Conservation (phyloP, 2,329 filamentous ascomycete species). For the Calonectria honghensis region DNA sequence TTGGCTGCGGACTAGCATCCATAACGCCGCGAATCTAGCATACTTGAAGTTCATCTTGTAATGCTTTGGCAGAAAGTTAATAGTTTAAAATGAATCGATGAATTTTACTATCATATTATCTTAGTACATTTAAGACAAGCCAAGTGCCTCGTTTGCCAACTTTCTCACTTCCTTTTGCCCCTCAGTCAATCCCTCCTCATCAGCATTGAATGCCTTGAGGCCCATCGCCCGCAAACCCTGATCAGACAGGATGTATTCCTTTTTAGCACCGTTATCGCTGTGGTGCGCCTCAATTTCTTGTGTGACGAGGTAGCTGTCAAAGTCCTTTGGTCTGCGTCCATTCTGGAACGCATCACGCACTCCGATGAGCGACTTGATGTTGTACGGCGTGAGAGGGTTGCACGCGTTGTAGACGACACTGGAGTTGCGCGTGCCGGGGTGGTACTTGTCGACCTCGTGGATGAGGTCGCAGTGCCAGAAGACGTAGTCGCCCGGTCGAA, state of each 20-base stretch:
- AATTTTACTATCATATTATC: neutral
- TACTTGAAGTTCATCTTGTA: no score
- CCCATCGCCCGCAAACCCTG: conserved; percentile 17
- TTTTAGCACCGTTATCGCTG: neutral
- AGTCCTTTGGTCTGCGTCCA: conserved; percentile 1
- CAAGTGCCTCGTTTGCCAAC: neutral
- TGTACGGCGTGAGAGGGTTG: conserved; percentile 77
- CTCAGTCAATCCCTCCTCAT: conserved; percentile 7
- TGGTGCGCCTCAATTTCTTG: conserved; percentile 4
- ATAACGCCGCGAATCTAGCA: no score
- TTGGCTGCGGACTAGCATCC: no score
- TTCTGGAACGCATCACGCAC: conserved; percentile 17
- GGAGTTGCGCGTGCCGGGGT: conserved; percentile 80
- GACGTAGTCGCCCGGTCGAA: conserved; percentile 82
- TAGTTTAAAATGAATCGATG: neutral
- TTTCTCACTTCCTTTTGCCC: conserved; percentile 5
- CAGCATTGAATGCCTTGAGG: conserved; percentile 5
- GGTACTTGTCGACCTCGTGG: conserved; percentile 85
- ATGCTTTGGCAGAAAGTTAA: neutral
- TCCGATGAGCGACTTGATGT: conserved; percentile 6
- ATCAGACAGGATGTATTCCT: conserved; percentile 5
- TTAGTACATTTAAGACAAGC: neutral
- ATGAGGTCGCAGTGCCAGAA: conserved; percentile 86
- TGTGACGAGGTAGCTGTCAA: conserved; percentile 19
- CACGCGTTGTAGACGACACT: conserved; percentile 87